phyloP scores from a whole-genome alignment of 169 alveolate species.

The Cryptosporidium tyzzeri region DNA sequence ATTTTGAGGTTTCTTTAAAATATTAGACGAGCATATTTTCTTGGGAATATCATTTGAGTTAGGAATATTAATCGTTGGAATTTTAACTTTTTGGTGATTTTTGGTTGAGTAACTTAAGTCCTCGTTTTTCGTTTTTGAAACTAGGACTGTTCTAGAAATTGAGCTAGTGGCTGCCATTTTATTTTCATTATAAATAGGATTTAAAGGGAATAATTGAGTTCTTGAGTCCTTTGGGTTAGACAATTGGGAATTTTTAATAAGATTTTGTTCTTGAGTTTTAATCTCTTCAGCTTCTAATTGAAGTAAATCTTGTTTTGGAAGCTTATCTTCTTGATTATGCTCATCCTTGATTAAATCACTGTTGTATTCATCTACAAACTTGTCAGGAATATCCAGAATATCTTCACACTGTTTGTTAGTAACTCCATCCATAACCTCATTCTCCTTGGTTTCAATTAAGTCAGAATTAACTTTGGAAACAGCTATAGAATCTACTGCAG shows the following conservation, averaged over 20 bases:
- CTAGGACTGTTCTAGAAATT: background rate
- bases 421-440: background rate
- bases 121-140: background rate
- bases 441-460: background rate
- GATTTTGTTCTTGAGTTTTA: background rate
- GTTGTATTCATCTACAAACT: background rate
- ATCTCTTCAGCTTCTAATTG: background rate
- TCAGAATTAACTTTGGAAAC: background rate
- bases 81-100: background rate
- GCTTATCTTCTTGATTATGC: background rate
- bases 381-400: background rate
- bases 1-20: background rate
- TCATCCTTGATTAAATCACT: background rate
- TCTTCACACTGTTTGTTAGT: background rate
- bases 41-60: background rate
- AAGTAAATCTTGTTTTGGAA: background rate
- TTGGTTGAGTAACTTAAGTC: background rate
- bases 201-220: background rate
- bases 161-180: background rate
- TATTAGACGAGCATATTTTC: background rate
- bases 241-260: background rate
- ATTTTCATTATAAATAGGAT: background rate
- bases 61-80: slow-evolving; percentile 13
- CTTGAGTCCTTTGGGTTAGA: background rate
- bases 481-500: background rate